Evolutionary conservation across 2,329 filamentous ascomycete species (phyloP), one percentile per base, ranked within the genome.

Genomic region (Penicillium capsulatum): DNA sequence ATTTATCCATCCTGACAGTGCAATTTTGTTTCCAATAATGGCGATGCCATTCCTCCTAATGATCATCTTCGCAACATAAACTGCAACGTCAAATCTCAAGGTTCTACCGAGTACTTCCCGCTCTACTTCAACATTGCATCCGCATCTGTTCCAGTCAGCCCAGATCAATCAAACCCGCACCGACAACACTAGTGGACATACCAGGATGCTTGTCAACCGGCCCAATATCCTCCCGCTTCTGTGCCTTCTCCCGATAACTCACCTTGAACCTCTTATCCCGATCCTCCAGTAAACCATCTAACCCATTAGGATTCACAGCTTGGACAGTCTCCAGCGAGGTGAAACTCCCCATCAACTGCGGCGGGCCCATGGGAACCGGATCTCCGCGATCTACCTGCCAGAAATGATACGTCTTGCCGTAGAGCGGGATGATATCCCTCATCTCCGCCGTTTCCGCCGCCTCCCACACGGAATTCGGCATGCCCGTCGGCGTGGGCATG

Each of bases 371-470:
- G 1, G 81, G 81, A 38, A 84, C 55, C 36, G 68, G 63, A 55
- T 91, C 79, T 0, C 86, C 86, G 4, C 77, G 71, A 65, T 94
- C 87, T 11, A 83, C 79, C 73, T 94, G 86, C 88, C 89, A 94
- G 29, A 92, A 71, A 60, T 94, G 87, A 62, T 84, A 92, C 1
- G 83, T 79, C 60, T 94, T 94, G 7, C 88, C 88, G 57, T 94
- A 94, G 11, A 33, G 19, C 1, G 76, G 72, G 3, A 87, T 67
- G 0, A 92, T 74, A 42, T 89, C 74, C 47, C 84, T 78, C 86
- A 94, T 92, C 64, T 91, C 87, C 32, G 76, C 74, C 20, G 78
- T 86, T 68, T 94, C 88, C 2, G 86, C 83, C 3, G 73, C 61
- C 48, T 92, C 83, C 87, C 87, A 94, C 0, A 71, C 76, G 0